Percentiles rank a stretch among this genome's conserved stretches.
These are phyloP conservation scores for Malassezia sp. DNA, from an alignment of 1,284 basidiomycete genomes.

Conservation along the genomic window DNA sequence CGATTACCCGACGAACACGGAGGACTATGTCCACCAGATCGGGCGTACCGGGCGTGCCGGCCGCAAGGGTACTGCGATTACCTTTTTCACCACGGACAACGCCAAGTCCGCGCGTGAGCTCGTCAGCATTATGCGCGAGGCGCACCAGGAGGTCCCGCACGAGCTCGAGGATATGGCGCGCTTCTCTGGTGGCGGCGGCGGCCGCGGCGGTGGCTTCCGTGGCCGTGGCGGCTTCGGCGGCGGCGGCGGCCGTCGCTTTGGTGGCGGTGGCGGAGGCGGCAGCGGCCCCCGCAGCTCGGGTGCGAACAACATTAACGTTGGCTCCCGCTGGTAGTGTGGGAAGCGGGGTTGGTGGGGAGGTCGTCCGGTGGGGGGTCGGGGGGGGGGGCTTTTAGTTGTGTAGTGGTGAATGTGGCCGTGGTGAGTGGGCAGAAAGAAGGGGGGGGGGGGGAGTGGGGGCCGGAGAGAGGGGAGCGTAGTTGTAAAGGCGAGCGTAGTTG, in stretches of 20 bases:
- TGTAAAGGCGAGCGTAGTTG: too few relatives aligned
- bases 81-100: slow-evolving; percentile 77
- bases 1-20: slow-evolving; percentile 92
- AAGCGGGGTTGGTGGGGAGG: background rate
- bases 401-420: background rate
- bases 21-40: slow-evolving; percentile 87
- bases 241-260: slow-evolving; percentile 30
- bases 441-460: too few relatives aligned
- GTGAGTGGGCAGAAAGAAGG: too few relatives aligned
- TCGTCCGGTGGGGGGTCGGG: background rate
- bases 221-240: slow-evolving; percentile 27
- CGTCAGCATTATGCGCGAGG: slow-evolving; percentile 74
- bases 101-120: slow-evolving; percentile 87
- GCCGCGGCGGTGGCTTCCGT: slow-evolving; percentile 25
- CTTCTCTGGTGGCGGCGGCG: slow-evolving; percentile 53
- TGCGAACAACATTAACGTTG: slow-evolving; percentile 32
- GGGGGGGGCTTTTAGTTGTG: background rate
- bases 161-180: slow-evolving; percentile 85
- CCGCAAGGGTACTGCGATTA: slow-evolving; percentile 74
- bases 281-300: slow-evolving; percentile 27
- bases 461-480: too few relatives aligned
- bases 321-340: slow-evolving; percentile 27
- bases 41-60: slow-evolving; percentile 62
- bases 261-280: slow-evolving; percentile 26
- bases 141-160: slow-evolving; percentile 73